These are phyloP conservation scores for Euphorbia pulcherrima DNA, from an alignment of 345 rosid species.

Conservation along the genomic window DNA sequence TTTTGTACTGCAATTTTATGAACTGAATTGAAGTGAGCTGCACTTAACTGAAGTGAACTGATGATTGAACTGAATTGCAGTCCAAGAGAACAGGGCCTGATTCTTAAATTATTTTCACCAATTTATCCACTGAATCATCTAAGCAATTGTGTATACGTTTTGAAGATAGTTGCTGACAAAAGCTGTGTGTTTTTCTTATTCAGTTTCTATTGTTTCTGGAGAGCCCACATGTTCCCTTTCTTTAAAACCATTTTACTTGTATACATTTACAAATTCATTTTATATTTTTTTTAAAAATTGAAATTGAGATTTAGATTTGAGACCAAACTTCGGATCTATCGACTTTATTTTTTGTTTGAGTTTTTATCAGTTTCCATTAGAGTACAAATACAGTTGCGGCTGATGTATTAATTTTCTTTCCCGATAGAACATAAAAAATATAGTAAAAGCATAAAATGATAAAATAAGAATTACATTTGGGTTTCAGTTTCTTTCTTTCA, in stretches of 20 bases:
- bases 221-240: slow-evolving; percentile 59
- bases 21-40: too few relatives aligned
- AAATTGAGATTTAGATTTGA: slow-evolving; percentile 1
- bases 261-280: too few relatives aligned
- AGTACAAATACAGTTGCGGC: slow-evolving; percentile 26
- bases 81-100: too few relatives aligned
- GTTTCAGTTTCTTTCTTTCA: slow-evolving; percentile 17
- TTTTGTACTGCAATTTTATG: too few relatives aligned
- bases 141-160: background rate
- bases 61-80: too few relatives aligned
- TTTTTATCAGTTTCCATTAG: slow-evolving; percentile 27
- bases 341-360: slow-evolving; percentile 31
- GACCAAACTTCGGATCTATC: slow-evolving; percentile 49
- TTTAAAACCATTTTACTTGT: too few relatives aligned
- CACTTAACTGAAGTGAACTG: too few relatives aligned
- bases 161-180: slow-evolving; percentile 23
- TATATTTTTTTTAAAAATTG: too few relatives aligned
- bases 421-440: slow-evolving; percentile 20
- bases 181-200: slow-evolving; percentile 11
- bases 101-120: background rate
- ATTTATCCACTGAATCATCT: background rate
- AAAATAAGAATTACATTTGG: slow-evolving; percentile 2
- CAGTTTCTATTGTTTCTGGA: slow-evolving; percentile 28
- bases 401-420: slow-evolving; percentile 34
- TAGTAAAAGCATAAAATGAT: slow-evolving; percentile 11